Conservation (phyloP, 2,329 filamentous ascomycete genomes). For the Aspergillus unguis region DNA sequence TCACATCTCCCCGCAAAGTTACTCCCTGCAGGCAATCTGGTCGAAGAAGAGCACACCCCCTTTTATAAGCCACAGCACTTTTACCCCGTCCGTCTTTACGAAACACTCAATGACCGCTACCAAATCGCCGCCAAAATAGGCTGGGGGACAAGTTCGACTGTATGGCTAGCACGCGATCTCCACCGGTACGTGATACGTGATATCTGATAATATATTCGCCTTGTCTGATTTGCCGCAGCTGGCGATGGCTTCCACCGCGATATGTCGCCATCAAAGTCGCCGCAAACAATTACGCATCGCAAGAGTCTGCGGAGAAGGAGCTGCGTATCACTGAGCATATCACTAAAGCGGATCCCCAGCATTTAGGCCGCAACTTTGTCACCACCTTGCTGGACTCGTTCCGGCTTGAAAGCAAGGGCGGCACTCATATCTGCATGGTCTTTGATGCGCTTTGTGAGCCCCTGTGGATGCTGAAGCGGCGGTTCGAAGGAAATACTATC, state of each 20-base stretch:
- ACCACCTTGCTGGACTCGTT: slow-evolving; percentile 36
- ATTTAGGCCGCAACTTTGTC: slow-evolving; percentile 32
- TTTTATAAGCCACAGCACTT: slow-evolving; percentile 17
- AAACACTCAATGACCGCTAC: slow-evolving; percentile 33
- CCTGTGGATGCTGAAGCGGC: slow-evolving; percentile 30
- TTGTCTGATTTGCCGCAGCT: slow-evolving; percentile 17
- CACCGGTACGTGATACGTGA: slow-evolving; percentile 17
- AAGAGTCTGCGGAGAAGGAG: slow-evolving; percentile 24
- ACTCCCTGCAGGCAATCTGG: slow-evolving; percentile 8
- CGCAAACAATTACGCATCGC: slow-evolving; percentile 24
- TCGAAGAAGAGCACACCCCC: slow-evolving; percentile 16
- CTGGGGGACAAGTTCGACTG: slow-evolving; percentile 40
- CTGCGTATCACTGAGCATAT: slow-evolving; percentile 33
- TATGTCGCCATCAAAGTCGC: slow-evolving; percentile 38
- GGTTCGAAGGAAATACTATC: slow-evolving; percentile 25
- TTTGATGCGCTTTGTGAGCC: slow-evolving; percentile 35
- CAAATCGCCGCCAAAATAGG: slow-evolving; percentile 40
- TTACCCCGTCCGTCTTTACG: slow-evolving; percentile 15
- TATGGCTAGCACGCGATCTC: slow-evolving; percentile 39
- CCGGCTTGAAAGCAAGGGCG: slow-evolving; percentile 23
- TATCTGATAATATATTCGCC: not conserved
- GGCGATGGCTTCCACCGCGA: slow-evolving; percentile 22
- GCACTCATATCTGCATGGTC: slow-evolving; percentile 36
- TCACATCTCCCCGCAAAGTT: not conserved
- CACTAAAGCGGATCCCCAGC: slow-evolving; percentile 24